Evolutionary conservation across 805 yeast species (phyloP).

Genomic region (Candida khao-thaluensis): DNA sequence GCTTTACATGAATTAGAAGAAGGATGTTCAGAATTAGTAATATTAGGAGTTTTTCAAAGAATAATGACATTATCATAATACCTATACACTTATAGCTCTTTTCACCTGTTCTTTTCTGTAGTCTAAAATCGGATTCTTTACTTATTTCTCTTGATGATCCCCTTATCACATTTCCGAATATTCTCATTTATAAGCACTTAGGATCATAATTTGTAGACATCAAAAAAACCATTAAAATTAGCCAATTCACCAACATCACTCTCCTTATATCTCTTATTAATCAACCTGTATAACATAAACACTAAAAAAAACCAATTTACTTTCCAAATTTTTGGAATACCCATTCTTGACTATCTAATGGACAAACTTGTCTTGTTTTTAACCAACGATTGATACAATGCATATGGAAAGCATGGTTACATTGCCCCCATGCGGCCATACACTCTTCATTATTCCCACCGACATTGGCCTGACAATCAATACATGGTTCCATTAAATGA

Average conservation of each 20-base stretch:
- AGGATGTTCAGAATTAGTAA: slow-evolving; percentile 49
- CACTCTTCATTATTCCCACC: slow-evolving; percentile 70
- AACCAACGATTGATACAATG: slow-evolving; percentile 97
- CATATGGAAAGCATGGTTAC: slow-evolving; percentile 97
- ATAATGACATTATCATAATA: slow-evolving; percentile 12
- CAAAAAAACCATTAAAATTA: too few relatives aligned
- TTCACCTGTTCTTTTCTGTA: not conserved
- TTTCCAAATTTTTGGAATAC: slow-evolving; percentile 65
- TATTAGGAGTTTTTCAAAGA: slow-evolving; percentile 60
- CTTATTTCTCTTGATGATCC: too few relatives aligned
- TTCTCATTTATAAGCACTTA: too few relatives aligned
- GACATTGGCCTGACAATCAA: slow-evolving; percentile 89
- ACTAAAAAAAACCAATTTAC: slow-evolving; percentile 22
- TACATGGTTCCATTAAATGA: slow-evolving; percentile 97
- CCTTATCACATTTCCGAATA: too few relatives aligned
- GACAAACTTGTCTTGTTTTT: slow-evolving; percentile 93
- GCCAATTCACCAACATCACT: too few relatives aligned
- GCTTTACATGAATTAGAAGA: slow-evolving; percentile 45
- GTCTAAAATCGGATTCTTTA: not conserved
- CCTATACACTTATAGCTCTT: not conserved
- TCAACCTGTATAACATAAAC: too few relatives aligned
- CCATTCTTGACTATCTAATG: slow-evolving; percentile 94
- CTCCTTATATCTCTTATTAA: too few relatives aligned
- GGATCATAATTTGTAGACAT: too few relatives aligned
- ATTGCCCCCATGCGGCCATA: slow-evolving; percentile 94